Evolutionary conservation across 495 filamentous ascomycete genomes (phyloP).

Genomic region (Penicillium cataractarum): DNA sequence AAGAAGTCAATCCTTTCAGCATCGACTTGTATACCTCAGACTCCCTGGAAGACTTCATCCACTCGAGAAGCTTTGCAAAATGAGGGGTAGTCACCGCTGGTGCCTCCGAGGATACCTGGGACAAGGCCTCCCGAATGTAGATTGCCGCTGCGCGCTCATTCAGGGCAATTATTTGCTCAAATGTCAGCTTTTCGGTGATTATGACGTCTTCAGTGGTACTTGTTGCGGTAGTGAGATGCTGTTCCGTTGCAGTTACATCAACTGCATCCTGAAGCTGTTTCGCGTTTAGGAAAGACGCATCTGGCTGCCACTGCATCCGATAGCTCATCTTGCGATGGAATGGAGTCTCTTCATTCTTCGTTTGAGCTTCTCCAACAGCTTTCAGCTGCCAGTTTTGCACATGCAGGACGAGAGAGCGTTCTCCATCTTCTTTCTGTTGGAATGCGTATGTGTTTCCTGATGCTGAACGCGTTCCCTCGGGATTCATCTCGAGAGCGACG

Average conservation of each 20-base stretch:
- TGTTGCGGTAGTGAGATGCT: not conserved
- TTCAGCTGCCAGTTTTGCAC: conserved; percentile 6
- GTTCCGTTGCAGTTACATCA: not conserved
- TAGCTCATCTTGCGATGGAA: conserved; percentile 4
- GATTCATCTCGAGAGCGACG: conserved; percentile 3
- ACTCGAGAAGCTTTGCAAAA: not conserved
- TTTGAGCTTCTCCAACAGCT: conserved; percentile 2
- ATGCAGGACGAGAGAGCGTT: not conserved
- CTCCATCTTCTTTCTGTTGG: conserved; percentile 2
- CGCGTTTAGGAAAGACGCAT: not conserved
- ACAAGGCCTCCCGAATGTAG: not conserved
- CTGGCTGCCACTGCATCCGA: conserved; percentile 7
- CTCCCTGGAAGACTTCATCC: not conserved
- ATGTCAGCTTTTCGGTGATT: not conserved
- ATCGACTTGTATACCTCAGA: not conserved
- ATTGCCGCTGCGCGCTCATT: conserved; percentile 4
- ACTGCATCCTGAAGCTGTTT: not conserved
- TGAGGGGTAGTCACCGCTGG: not conserved
- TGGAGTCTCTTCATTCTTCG: not conserved
- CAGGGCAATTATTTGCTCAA: conserved; percentile 6
- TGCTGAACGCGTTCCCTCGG: not conserved
- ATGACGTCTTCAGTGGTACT: not conserved
- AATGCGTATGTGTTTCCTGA: conserved; percentile 8
- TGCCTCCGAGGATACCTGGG: not conserved
- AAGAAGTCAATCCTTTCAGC: not conserved